These are phyloP conservation scores for Apodospora peruviana DNA, from an alignment of 495 filamentous ascomycete species.

Conservation along the genomic window DNA sequence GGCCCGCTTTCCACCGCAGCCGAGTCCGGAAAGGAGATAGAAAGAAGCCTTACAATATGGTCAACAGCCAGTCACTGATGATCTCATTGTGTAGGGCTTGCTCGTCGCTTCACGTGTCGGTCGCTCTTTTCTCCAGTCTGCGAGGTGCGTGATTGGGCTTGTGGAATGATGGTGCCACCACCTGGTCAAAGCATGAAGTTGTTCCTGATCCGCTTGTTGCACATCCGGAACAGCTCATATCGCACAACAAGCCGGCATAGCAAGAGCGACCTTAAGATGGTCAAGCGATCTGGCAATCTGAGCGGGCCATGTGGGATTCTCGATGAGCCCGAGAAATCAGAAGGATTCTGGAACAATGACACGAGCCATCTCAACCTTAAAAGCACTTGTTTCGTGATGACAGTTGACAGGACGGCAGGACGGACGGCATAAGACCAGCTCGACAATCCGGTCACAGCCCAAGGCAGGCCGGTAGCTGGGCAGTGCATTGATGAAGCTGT, in stretches of 20 bases:
- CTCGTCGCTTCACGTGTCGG: too few relatives aligned
- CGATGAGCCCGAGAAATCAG: slow-evolving; percentile 14
- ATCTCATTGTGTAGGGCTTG: background rate
- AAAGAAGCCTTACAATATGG: too few relatives aligned
- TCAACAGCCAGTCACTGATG: background rate
- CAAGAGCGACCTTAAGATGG: slow-evolving; percentile 12
- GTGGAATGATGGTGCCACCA: slow-evolving; percentile 11
- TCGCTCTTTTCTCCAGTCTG: too few relatives aligned
- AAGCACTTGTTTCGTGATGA: slow-evolving; percentile 22
- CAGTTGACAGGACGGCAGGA: slow-evolving; percentile 18
- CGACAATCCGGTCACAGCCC: slow-evolving; percentile 46
- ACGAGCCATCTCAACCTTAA: slow-evolving; percentile 15
- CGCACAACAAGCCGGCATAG: slow-evolving; percentile 9
- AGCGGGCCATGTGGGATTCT: slow-evolving; percentile 16
- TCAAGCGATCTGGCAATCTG: slow-evolving; percentile 14
- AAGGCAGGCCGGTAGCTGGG: slow-evolving; percentile 22
- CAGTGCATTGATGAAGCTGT: slow-evolving; percentile 29
- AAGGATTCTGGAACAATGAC: slow-evolving; percentile 24
- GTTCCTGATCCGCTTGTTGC: slow-evolving; percentile 14
- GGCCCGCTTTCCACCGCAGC: too few relatives aligned
- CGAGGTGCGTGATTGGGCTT: background rate
- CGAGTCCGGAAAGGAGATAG: too few relatives aligned
- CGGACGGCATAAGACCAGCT: slow-evolving; percentile 46
- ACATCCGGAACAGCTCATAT: slow-evolving; percentile 18
- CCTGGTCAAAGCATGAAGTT: slow-evolving; percentile 14